Percentiles rank a stretch among this genome's conserved stretches.
Evolutionary conservation across 352 stramenopile species (phyloP).

Genomic region (Nothophytophthora sp.): DNA sequence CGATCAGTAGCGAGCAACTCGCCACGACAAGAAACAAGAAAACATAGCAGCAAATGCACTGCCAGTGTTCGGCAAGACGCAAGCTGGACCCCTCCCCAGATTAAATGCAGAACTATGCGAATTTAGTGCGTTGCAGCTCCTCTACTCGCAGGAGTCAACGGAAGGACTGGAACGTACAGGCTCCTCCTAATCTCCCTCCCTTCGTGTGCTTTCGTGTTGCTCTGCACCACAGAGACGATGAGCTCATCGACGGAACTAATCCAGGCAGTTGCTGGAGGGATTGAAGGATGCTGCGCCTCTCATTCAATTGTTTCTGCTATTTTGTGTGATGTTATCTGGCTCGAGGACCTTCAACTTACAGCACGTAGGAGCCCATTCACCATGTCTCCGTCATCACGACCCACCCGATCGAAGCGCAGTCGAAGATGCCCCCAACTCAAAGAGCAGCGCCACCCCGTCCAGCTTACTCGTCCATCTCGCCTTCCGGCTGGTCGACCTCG

Average conservation of each 20-base stretch:
- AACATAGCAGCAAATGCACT: too few relatives aligned
- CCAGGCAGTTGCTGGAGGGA: too few relatives aligned
- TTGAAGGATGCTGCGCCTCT: conserved; percentile 7
- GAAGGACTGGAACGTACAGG: too few relatives aligned
- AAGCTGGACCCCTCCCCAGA: too few relatives aligned
- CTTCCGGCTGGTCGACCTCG: conserved; percentile 69
- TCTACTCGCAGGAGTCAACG: too few relatives aligned
- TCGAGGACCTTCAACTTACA: conserved; percentile 10
- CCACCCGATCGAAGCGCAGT: neutral
- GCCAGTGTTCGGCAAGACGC: too few relatives aligned
- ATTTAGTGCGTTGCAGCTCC: too few relatives aligned
- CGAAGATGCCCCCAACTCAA: conserved; percentile 5
- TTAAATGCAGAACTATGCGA: too few relatives aligned
- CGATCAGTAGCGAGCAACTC: conserved; percentile 6
- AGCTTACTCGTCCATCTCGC: conserved; percentile 82
- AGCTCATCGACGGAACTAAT: neutral
- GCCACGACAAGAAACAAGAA: neutral
- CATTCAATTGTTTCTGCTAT: conserved; percentile 29
- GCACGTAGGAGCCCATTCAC: conserved; percentile 5
- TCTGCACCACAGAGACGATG: too few relatives aligned
- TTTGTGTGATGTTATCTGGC: conserved; percentile 28
- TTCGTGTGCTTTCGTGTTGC: too few relatives aligned
- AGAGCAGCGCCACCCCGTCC: conserved; percentile 1
- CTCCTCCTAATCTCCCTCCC: too few relatives aligned
- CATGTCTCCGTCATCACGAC: conserved; percentile 9